Evolutionary conservation across 2,329 filamentous ascomycete genomes (phyloP), one percentile per base, ranked within the genome.

Genomic region (Xylariaceae sp.): DNA sequence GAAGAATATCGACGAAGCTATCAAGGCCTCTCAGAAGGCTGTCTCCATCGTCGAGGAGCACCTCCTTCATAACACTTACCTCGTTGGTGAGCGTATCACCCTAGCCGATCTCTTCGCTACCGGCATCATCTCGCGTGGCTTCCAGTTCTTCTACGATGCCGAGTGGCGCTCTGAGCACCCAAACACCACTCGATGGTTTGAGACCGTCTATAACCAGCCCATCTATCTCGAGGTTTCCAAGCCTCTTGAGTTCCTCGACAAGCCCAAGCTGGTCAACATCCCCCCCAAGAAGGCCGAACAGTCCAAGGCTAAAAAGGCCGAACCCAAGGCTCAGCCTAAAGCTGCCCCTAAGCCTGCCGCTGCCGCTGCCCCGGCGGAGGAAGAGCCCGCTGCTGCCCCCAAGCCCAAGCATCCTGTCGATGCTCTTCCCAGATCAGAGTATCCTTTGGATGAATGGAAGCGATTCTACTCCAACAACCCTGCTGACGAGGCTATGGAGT

Each of bases 331-430:
- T 24, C 29, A 56, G 62, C 56, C 63, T 11, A 64, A 67, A 56
- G 62, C 67, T 41, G 75, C 81, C 56, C 76, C 80, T 60, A 79
- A 79, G 72, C 36, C 63, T 5, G 79, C 81, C 46, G 77, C 82
- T 59, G 72, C 81, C 45, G 77, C 82, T 60, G 72, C 77, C 46
- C 76, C 78, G 64, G 72, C 19, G 9, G 57, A 57, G 45, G 59
- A 58, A 4, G 61, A 65, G 57, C 16, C 74, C 64, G 68, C 73
- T 43, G 71, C 74, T 58, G 85, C 87, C 64, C 91, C 92, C 73
- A 98, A 97, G 88, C 79, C 93, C 75, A 99, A 98, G 90, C 95
- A 99, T 84, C 93, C 95, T 69, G 85, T 96, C 65, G 94, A 96
- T 78, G 77, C 86, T 67, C 90, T 98, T 53, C 87, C 88, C 72